Base-by-base conservation (phyloP, 768 basidiomycete species). In the Mycena floridula region DNA sequence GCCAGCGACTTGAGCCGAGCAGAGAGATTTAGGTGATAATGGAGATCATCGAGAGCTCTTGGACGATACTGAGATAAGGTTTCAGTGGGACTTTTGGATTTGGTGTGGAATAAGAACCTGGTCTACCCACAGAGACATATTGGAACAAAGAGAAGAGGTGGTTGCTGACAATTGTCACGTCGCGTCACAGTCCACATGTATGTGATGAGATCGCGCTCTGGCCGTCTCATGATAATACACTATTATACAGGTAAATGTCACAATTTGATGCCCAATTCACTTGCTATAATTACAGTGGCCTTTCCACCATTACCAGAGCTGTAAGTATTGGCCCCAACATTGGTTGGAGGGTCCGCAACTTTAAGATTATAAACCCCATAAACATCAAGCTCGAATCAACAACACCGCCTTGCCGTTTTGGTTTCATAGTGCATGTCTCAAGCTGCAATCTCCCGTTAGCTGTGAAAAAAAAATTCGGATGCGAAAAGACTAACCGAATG, bases 21-120 rank as follows among this genome's bases (percentile, higher is more conserved):
- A 16, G 93, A 89, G 25, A 99, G 80, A 32, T 74, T 77, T 25
- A 70, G 60, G 59, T 98, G 95, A 62, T 99, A 97, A 58, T 93
- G 84, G 43, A 99, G 79, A 22, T 85, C 81, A 52, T 88, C 82
- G 15, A 99, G 77, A 1, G 81, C 74, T 48, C 81, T 77, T 8
- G 95, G 95, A 40, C 95, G 85, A 59, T 86, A 89, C 89, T 95
- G 37, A 25, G n/a, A 3, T 28, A 23, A 20, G 5, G 37, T 53
- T 18, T 48, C 54, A 25, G 36, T 22, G 44, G 5, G 16, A 28
- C 23, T 13, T 41, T 15, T 2, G 16, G 24, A 4, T 2, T 20
- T 26, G n/a, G 3, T 23, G 18, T 23, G 32, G 12, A 38, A 13
- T 23, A 6, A 41, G 45, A 52, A 78, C 79, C 63, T 73, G 71